A percentile compares a stretch with the other conserved stretches of the same genome.
These are phyloP conservation scores for Trichocomaceae sp. DNA, from an alignment of 2,329 filamentous ascomycete species.

Conservation along the genomic window DNA sequence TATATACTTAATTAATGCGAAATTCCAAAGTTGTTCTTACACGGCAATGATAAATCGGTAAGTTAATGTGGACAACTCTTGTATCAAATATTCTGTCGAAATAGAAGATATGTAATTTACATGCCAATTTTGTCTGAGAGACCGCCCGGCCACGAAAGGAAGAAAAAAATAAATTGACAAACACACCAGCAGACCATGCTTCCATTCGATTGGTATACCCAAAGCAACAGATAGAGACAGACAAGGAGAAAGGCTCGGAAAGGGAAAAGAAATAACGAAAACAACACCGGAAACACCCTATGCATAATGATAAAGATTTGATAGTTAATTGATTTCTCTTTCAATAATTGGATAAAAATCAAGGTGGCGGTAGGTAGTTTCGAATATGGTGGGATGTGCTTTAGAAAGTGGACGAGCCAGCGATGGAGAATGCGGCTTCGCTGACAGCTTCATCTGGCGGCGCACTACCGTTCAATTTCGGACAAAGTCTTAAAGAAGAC, in stretches of 20 bases:
- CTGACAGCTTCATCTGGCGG: slow-evolving; percentile 47
- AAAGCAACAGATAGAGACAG: background rate
- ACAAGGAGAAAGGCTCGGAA: background rate
- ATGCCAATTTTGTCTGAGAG: background rate
- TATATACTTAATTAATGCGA: too few relatives aligned
- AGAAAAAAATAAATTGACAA: slow-evolving; percentile 19
- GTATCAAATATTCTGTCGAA: background rate
- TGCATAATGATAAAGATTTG: background rate
- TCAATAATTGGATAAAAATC: background rate
- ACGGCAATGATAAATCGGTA: too few relatives aligned
- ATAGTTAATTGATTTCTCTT: background rate
- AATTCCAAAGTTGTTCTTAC: too few relatives aligned
- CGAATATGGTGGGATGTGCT: background rate
- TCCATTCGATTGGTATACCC: slow-evolving; percentile 5
- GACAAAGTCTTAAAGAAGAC: slow-evolving; percentile 59
- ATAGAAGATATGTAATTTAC: background rate
- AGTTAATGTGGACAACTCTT: background rate
- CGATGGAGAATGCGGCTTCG: slow-evolving; percentile 44
- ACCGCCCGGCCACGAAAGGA: background rate
- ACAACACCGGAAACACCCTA: background rate
- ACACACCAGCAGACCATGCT: slow-evolving; percentile 5
- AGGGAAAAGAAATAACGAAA: background rate
- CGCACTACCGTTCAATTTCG: slow-evolving; percentile 76
- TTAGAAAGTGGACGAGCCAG: slow-evolving; percentile 29
- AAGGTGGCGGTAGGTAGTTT: background rate